Evolutionary conservation across 2,329 filamentous ascomycete genomes (phyloP).

Genomic region (Penicillium frequentans): DNA sequence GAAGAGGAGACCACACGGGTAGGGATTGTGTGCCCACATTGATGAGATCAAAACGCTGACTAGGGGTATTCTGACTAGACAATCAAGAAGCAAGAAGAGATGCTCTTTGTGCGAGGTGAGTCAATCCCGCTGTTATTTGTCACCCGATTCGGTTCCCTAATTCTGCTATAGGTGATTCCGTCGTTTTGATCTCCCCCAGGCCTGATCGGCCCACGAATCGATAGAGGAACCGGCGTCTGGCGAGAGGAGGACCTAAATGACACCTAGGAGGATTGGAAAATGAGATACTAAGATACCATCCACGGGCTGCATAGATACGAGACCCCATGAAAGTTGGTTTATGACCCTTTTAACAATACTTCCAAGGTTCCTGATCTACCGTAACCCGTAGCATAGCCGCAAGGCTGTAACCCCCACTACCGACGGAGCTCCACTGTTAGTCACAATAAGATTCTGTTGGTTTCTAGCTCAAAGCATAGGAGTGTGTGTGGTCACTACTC

Average conservation of each 20-base stretch:
- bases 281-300: conserved; percentile 19
- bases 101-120: conserved; percentile 95
- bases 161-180: conserved; percentile 63
- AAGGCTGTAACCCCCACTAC: not conserved
- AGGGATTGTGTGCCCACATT: conserved; percentile 21
- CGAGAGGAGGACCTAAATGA: conserved; percentile 8
- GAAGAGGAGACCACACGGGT: conserved; percentile 74
- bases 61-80: conserved; percentile 57
- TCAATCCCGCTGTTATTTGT: conserved; percentile 4
- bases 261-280: conserved; percentile 8
- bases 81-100: conserved; percentile 94
- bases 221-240: conserved; percentile 19
- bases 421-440: conserved; percentile 7
- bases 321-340: conserved; percentile 19
- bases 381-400: not conserved
- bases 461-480: not conserved
- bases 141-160: conserved; percentile 21
- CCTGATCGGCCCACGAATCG: conserved; percentile 29
- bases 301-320: conserved; percentile 22
- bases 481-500: not conserved
- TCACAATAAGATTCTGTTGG: conserved; percentile 1
- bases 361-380: not conserved
- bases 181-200: conserved; percentile 68
- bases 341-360: conserved; percentile 6
- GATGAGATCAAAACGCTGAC: conserved; percentile 10